Percentiles rank a stretch among this genome's conserved stretches.
Evolutionary conservation across 768 basidiomycete species (phyloP).

Genomic region (Mycena vitilis): DNA sequence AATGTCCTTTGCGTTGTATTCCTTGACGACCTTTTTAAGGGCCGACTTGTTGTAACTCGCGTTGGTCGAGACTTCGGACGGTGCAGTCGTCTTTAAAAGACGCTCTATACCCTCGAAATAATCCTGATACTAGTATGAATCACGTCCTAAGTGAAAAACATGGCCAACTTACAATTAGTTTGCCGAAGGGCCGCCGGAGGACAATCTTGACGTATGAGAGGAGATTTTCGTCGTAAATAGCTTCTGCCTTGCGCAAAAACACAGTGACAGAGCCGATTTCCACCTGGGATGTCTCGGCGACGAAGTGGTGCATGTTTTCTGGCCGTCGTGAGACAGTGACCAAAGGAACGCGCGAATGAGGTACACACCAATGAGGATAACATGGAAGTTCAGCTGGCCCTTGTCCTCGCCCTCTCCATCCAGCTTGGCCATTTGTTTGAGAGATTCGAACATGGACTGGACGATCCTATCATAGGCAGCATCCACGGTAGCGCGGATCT

Average conservation of each 20-base stretch:
- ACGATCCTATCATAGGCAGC: constrained; percentile 89
- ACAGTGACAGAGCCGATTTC: constrained; percentile 69
- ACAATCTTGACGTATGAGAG: constrained; percentile 88
- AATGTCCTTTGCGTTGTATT: constrained; percentile 88
- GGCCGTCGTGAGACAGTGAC: constrained; percentile 18
- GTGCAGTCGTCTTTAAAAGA: constrained; percentile 82
- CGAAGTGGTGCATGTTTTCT: constrained; percentile 98
- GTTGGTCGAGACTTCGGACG: constrained; percentile 81
- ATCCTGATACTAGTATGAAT: constrained; percentile 64
- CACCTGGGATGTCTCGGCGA: constrained; percentile 81
- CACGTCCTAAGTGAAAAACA: neutral
- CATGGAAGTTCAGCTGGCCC: constrained; percentile 95
- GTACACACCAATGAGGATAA: constrained; percentile 86
- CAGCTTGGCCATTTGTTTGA: constrained; percentile 97
- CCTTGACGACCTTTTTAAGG: constrained; percentile 88
- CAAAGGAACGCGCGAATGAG: neutral
- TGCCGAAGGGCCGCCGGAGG: constrained; percentile 86
- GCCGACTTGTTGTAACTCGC: constrained; percentile 79
- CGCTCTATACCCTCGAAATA: constrained; percentile 94
- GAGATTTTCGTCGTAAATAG: constrained; percentile 91
- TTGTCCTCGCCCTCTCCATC: constrained; percentile 95
- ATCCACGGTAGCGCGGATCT: constrained; percentile 83
- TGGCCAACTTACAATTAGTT: constrained; percentile 74
- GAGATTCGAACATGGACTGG: constrained; percentile 88
- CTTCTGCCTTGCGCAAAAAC: constrained; percentile 80